Conservation (phyloP, 306 rosid genomes). For the Fragaria nilgerrensis region DNA sequence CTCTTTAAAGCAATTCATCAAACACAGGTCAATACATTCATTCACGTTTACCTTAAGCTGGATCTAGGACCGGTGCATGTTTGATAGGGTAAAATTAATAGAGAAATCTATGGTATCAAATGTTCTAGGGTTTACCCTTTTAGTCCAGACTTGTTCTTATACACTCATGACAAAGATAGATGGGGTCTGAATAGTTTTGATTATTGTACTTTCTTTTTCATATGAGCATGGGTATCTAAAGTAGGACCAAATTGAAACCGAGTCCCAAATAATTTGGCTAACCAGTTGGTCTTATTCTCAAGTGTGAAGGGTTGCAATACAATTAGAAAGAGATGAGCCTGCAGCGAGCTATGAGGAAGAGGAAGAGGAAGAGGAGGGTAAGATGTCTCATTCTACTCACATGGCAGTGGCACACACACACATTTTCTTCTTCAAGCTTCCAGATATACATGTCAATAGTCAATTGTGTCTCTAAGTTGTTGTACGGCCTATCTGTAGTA, state of each 20-base stretch:
- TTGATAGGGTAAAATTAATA: neutral
- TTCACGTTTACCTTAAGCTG: too few relatives aligned
- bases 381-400: slow-evolving; percentile 25
- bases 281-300: neutral
- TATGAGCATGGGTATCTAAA: neutral
- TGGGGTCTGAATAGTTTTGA: neutral
- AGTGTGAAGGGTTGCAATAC: neutral
- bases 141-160: neutral
- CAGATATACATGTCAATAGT: neutral
- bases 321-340: neutral
- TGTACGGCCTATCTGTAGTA: slow-evolving; percentile 13
- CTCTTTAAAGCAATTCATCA: neutral
- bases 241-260: slow-evolving; percentile 13
- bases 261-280: slow-evolving; percentile 19
- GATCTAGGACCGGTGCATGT: too few relatives aligned
- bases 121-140: neutral
- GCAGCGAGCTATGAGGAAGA: neutral
- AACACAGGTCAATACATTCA: too few relatives aligned
- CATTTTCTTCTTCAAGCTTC: neutral
- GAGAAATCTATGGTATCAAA: neutral
- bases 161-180: slow-evolving; percentile 1
- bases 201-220: slow-evolving; percentile 8
- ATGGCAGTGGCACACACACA: slow-evolving; percentile 17
- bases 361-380: slow-evolving; percentile 12
- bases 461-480: slow-evolving; percentile 10